Conservation (phyloP, 805 yeast genomes). For the Candida manassasensis region DNA sequence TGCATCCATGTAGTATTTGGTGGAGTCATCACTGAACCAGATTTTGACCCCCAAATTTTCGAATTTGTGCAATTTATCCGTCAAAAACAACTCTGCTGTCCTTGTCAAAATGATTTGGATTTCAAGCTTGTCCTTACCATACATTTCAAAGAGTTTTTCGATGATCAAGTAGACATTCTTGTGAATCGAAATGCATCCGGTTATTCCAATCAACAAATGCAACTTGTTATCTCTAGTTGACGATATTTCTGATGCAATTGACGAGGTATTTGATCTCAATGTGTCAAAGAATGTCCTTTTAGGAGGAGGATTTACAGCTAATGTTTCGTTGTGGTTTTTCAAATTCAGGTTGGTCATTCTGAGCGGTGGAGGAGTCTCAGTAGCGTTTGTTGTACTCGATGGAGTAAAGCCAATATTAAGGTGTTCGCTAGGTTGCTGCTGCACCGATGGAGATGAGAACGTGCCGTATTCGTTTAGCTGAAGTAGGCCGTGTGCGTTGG, state of each 20-base stretch:
- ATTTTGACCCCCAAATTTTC: constrained; percentile 20
- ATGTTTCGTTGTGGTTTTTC: constrained; percentile 2
- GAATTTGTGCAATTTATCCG: constrained; percentile 16
- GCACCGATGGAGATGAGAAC: constrained; percentile 4
- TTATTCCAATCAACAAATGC: constrained; percentile 22
- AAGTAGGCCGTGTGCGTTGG: constrained; percentile 16
- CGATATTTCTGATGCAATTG: not conserved
- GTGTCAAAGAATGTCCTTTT: not conserved
- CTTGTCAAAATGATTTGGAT: constrained; percentile 23
- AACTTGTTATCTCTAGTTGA: constrained; percentile 10
- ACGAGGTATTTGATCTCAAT: not conserved
- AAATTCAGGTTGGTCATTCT: not conserved
- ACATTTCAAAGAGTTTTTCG: constrained; percentile 20
- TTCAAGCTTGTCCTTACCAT: constrained; percentile 16
- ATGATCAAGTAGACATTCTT: constrained; percentile 19
- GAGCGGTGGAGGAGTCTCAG: not conserved
- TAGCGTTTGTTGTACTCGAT: not conserved
- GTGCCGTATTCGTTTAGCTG: constrained; percentile 4
- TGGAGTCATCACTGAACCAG: constrained; percentile 21
- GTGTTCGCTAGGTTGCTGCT: constrained; percentile 6
- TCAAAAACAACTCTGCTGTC: constrained; percentile 18
- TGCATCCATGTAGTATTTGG: constrained; percentile 12
- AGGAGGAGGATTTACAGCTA: not conserved
- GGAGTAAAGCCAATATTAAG: constrained; percentile 6
- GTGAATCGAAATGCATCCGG: constrained; percentile 21